phyloP scores from a whole-genome alignment of 1,139 yeast genomes.

The Scheffersomyces titani region DNA sequence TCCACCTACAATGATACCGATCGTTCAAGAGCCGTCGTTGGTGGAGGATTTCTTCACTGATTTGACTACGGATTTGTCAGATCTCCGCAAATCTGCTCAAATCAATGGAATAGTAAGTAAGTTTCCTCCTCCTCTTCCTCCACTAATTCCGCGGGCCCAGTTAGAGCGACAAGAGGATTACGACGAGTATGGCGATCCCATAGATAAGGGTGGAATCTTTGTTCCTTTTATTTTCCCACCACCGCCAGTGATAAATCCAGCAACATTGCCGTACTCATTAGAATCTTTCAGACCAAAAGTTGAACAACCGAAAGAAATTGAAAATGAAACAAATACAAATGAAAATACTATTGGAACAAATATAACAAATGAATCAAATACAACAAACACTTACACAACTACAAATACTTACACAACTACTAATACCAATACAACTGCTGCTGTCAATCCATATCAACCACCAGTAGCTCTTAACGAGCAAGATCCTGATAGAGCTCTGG shows the following conservation, averaged over 20 bases:
- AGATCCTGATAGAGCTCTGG: neutral
- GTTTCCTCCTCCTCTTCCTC: constrained; percentile 49
- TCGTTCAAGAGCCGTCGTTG: constrained; percentile 33
- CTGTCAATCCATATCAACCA: neutral
- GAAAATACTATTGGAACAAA: neutral
- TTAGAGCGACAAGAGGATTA: constrained; percentile 5
- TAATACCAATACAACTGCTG: neutral
- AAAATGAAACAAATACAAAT: neutral
- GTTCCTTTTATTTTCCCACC: constrained; percentile 50
- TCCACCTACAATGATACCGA: constrained; percentile 41
- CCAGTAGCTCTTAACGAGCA: neutral
- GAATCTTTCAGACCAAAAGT: constrained; percentile 10
- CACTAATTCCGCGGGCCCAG: constrained; percentile 18
- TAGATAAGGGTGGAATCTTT: constrained; percentile 34
- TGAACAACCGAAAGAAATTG: constrained; percentile 2
- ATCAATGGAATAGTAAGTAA: constrained; percentile 25
- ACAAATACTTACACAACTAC: neutral
- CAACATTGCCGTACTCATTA: constrained; percentile 23
- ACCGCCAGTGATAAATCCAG: constrained; percentile 37
- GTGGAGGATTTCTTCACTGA: constrained; percentile 40
- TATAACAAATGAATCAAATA: neutral
- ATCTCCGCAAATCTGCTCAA: constrained; percentile 21
- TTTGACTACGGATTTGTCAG: constrained; percentile 20
- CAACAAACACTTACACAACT: neutral
- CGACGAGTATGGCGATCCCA: neutral